Evolutionary conservation across 208 protist genomes (phyloP), one percentile per base, ranked within the genome.

Genomic region (Lotmaria passim): DNA sequence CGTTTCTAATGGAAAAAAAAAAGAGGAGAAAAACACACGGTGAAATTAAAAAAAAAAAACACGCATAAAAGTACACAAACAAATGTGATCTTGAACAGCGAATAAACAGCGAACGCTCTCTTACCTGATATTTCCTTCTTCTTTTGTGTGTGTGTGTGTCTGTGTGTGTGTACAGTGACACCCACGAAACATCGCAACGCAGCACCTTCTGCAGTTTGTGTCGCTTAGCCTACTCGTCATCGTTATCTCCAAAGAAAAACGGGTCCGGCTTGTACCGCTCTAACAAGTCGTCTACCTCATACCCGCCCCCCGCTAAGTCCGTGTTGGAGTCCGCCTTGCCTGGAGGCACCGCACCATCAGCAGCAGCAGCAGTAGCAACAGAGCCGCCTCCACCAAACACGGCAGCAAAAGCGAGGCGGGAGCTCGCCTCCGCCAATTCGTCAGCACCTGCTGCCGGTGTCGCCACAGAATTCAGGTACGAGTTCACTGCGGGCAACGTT

Each of bases 221-320:
- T n/a, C n/a, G n/a, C n/a, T n/a, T n/a, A n/a, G n/a, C 5, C 34
- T 39, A 73, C 33, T 65, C 67, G 57, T 73, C 67, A 26, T 63
- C 58, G 0, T 17, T 46, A 15, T 55, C 57, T 3, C 57, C 57
- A 19, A 73, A 73, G 58, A 66, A 63, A n/a, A 73, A 17, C 7
- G 58, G 30, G 2, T 65, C 48, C 3, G 67, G 17, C 47, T 44
- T 56, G 28, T 59, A 66, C 26, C 33, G 55, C 47, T 66, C 34
- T 48, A 73, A 4, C 33, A 63, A 21, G 34, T 73, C 71, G 21
- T 69, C 65, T 41, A 73, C 67, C 58, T 78, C 67, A 23, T 33
- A 60, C 23, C 63, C 60, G 19, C 58, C 30, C 5, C 31, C 57
- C 30, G n/a, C 21, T 6, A 11, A 11, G 8, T 62, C 61, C 30